phyloP scores from a whole-genome alignment of 305 asterid species.

The Caryopteris hybrid region DNA sequence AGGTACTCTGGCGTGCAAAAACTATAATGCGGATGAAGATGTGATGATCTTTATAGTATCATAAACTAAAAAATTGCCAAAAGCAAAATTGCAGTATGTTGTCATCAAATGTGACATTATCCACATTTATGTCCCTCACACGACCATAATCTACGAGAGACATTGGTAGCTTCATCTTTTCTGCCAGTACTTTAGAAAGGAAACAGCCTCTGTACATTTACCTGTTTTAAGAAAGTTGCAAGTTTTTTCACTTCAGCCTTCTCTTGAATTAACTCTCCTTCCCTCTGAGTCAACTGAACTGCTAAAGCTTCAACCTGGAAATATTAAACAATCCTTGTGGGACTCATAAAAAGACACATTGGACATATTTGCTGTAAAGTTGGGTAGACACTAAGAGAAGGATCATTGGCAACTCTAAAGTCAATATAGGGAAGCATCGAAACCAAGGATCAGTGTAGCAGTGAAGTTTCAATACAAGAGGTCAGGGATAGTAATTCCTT shows the following conservation, averaged over 20 bases:
- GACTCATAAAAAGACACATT: background rate
- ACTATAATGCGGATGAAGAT: background rate
- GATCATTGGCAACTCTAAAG: background rate
- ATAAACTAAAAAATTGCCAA: background rate
- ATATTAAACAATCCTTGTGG: background rate
- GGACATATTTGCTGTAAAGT: background rate
- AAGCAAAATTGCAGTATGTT: background rate
- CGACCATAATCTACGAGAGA: background rate
- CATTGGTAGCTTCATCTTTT: background rate
- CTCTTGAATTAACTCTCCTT: constrained; percentile 94
- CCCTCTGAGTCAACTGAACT: constrained; percentile 83
- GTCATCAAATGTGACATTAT: background rate
- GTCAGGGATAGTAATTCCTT: background rate
- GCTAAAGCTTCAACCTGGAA: constrained; percentile 92
- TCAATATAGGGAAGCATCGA: background rate
- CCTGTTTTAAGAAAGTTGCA: constrained; percentile 90
- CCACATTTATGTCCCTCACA: background rate
- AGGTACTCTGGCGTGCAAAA: too few species aligned
- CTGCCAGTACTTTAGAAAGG: background rate
- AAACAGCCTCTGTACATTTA: constrained; percentile 18
- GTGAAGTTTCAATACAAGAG: background rate
- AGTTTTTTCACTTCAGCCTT: constrained; percentile 93
- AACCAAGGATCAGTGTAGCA: background rate
- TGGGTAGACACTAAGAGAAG: background rate
- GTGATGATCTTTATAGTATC: background rate